Evolutionary conservation across 768 basidiomycete species (phyloP).

Genomic region (Tephrocybe sp.): DNA sequence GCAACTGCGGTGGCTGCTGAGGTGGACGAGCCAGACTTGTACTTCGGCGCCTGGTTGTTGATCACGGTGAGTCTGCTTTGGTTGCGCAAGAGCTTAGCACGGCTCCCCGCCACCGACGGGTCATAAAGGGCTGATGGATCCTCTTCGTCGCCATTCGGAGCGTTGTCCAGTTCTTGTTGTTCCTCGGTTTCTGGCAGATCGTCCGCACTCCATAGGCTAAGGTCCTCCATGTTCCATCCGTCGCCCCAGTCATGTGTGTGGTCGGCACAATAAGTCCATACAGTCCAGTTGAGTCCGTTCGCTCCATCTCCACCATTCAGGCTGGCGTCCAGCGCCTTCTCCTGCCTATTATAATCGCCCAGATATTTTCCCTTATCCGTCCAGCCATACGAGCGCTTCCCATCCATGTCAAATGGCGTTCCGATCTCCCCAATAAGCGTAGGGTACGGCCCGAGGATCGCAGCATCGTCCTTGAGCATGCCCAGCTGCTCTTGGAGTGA

Average conservation of each 20-base stretch:
- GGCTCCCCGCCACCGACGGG: conserved; percentile 32
- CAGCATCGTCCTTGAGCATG: conserved; percentile 72
- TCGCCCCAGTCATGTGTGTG: conserved; percentile 90
- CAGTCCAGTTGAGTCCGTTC: conserved; percentile 75
- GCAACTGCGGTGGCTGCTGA: conserved; percentile 18
- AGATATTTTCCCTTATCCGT: conserved; percentile 62
- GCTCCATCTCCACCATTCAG: conserved; percentile 75
- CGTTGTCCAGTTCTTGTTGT: conserved; percentile 17
- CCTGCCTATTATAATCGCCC: conserved; percentile 78
- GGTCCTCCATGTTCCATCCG: conserved; percentile 95
- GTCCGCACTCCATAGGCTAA: conserved; percentile 84
- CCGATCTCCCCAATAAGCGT: conserved; percentile 97
- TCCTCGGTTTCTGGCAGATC: conserved; percentile 45
- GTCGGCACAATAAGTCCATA: conserved; percentile 89
- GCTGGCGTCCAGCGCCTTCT: conserved; percentile 86
- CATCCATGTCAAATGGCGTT: conserved; percentile 93
- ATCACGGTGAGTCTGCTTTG: conserved; percentile 16
- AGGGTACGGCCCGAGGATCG: conserved; percentile 70
- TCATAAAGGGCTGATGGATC: conserved; percentile 15
- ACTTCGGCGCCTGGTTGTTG: background rate
- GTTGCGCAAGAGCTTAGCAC: conserved; percentile 35
- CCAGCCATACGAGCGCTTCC: conserved; percentile 81
- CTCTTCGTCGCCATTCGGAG: conserved; percentile 15
- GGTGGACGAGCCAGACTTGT: conserved; percentile 9
- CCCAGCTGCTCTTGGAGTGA: conserved; percentile 82